Evolutionary conservation across 2,329 filamentous ascomycete genomes (phyloP), one percentile per base, ranked within the genome.

Genomic region (Colletotrichum limetticola): DNA sequence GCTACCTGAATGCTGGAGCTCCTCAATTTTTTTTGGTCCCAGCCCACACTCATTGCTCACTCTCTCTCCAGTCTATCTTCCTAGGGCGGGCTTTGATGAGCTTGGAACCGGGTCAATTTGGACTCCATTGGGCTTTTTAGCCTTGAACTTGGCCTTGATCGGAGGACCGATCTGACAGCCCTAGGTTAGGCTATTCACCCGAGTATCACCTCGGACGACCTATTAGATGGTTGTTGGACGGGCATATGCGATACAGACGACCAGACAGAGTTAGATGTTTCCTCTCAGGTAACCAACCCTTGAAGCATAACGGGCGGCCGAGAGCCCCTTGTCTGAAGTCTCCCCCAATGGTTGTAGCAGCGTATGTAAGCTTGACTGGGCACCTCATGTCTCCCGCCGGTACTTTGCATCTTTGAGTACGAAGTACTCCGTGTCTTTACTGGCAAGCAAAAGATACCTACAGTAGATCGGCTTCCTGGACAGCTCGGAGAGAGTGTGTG

Each of bases 11-110:
- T 35, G 55, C 12, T 58, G 52, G 46, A 69, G 60, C 53, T 64
- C 70, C 70, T 66, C 68, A 74, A 72, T 64, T 49, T 42, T 71
- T 71, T 74, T 67, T 35, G 42, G 42, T 49, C 42, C 42, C 42
- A 49, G 42, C 37, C 37, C 37, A 42, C 37, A 32, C 37, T 42
- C 37, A 42, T 8, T 42, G 32, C 37, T 42, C 37, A 8, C 14
- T 42, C 37, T 16, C 30, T 42, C 8, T 42, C 42, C 42, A 49
- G 42, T 49, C 37, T 42, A 11, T 35, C 32, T 42, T 24, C 56
- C 57, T 14, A 49, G 68, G 62, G 70, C 66, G 46, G 66, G 32
- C 32, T 59, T 46, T 64, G 70, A 37, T 72, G 64, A 58, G 69
- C 49, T 68, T 49, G 42, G 42, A 49, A 49, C 19, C 42, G 61